Base-by-base conservation (phyloP, 371 early-diverging fungal species). In the Apophysomyces ossiformis region DNA sequence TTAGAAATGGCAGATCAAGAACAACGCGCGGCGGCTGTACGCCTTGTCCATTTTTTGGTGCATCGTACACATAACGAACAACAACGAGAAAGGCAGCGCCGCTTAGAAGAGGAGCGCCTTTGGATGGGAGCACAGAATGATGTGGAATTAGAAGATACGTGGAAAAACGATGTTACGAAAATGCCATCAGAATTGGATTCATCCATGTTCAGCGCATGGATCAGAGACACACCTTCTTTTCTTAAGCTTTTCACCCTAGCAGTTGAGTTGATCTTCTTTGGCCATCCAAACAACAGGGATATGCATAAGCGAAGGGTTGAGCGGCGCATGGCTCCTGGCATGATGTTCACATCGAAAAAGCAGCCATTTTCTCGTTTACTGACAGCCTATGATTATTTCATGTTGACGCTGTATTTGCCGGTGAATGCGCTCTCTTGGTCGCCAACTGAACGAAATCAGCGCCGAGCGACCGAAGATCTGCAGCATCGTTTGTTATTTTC, bases 401-500 rank as follows among this genome's bases (percentile, higher is more conserved):
- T 74, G 47, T 45, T 83, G n/a, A 65, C 73, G 4, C 64, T 73
- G 1, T 61, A 62, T 9, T 36, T 83, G 9, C 84, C 84, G 1
- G 12, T 50, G 0, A 58, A 72, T 45, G 66, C 79, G 0, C 63
- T 80, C 0, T 75, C 79, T 5, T 74, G 74, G 70, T 65, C 78
- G 6, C 64, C 62, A 0, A 50, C 61, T 18, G 79, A 79, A 43
- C 63, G 37, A 35, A 47, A 44, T 4, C 60, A 69, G 39, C 62
- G 71, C 18, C 65, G 60, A 7, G 64, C 56, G 4, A 44, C 58
- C 1, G 12, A 63, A 0, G 68, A 73, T 47, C 9, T 76, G 0
- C 58, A 64, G 11, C 79, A 81, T 45, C 47, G 57, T 6, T 71
- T 86, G 0, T 26, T 90, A 0, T 93, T 86, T 66, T 87, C 87